Evolutionary conservation across 371 early-diverging fungal genomes (phyloP), one percentile per base, ranked within the genome.

Genomic region (Mucor racemosus): DNA sequence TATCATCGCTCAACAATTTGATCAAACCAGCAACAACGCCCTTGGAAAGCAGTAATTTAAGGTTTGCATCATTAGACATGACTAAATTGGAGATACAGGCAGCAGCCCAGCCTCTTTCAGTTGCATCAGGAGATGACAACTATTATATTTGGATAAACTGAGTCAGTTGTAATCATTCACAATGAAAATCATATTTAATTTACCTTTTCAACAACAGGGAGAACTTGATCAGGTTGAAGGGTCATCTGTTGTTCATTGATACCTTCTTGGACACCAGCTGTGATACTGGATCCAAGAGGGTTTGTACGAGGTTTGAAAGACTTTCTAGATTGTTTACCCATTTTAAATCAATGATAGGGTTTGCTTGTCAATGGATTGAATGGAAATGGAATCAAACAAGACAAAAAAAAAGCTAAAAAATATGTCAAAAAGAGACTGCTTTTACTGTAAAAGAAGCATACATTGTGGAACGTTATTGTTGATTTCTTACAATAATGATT

Each of bases 41-140:
- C 56, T 88, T 90, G 53, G 91, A 85, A 21, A 94, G 82, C 62
- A 96, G 80, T 48, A 90, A 67, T 50, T 90, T 88, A 15, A 94
- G 89, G 8, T 85, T 87, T 9, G 76, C 69, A 11, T 76, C 71
- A 42, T 89, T 90, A 13, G 86, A 81, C 68, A 87, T 77, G 64
- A 90, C 74, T 46, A 95, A 75, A 75, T 94, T 90, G 50, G 94
- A 92, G 17, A 93, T 84, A 64, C 93, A 90, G 5, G 95, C 90
- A 7, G 93, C 93, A 1, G 97, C 94, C 96, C 96, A 95, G 1
- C 90, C 91, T 17, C 95, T 84, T 58, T 96, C 95, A 60, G 85
- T 88, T 34, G 90, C 79, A 58, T 89, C 88, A 35, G 79, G 68
- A 0, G 90, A 84, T 10, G 78, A 76, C 7, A 94, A 71, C 91